Percentiles rank a stretch among this genome's conserved stretches.
phyloP scores from a whole-genome alignment of 2,329 filamentous ascomycete species.

The Calycina marina region DNA sequence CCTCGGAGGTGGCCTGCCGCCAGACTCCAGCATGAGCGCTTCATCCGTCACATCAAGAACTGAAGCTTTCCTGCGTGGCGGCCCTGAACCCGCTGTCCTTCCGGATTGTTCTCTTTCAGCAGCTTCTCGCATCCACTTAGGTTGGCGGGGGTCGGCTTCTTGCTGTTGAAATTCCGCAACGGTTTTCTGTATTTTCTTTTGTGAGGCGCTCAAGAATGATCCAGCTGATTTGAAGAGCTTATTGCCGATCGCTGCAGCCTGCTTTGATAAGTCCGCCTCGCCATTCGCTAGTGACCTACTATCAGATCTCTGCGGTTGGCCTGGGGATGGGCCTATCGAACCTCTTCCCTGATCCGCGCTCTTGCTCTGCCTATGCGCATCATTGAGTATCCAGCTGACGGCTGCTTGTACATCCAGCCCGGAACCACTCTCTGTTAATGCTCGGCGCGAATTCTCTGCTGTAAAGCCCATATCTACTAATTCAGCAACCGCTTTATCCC shows the following conservation, averaged over 20 bases:
- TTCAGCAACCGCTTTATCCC: constrained; percentile 72
- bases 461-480: constrained; percentile 92
- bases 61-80: constrained; percentile 13
- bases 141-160: constrained; percentile 62
- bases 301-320: constrained; percentile 31
- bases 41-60: constrained; percentile 44
- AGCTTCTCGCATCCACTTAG: constrained; percentile 87
- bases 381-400: constrained; percentile 65
- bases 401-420: constrained; percentile 74
- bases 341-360: constrained; percentile 47
- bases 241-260: constrained; percentile 68
- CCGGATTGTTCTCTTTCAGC: constrained; percentile 24
- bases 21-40: constrained; percentile 65
- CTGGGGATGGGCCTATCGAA: constrained; percentile 13
- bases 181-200: constrained; percentile 85
- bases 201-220: constrained; percentile 85
- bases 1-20: constrained; percentile 36
- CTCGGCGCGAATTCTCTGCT: constrained; percentile 65
- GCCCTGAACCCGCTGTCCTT: constrained; percentile 21
- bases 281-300: constrained; percentile 38
- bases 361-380: constrained; percentile 74
- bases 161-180: constrained; percentile 75
- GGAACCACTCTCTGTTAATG: constrained; percentile 64
- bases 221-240: constrained; percentile 89
- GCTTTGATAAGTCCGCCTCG: constrained; percentile 64